phyloP scores from a whole-genome alignment of 192 early-diverging fungal species.

The Backusella macrospora region DNA sequence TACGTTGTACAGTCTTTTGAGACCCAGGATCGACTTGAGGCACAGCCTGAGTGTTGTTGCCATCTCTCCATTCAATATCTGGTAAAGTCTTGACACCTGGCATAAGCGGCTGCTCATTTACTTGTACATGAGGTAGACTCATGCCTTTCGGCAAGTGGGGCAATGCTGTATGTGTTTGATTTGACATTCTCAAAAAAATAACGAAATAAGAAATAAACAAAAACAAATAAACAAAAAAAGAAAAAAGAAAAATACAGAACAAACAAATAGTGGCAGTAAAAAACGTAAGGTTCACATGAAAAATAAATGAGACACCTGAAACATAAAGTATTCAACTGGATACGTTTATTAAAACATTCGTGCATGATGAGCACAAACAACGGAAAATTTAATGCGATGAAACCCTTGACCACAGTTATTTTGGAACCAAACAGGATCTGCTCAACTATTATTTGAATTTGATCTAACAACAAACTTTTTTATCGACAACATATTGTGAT shows the following conservation, averaged over 20 bases:
- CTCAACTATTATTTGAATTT: slow-evolving; percentile 9
- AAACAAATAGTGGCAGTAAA: background rate
- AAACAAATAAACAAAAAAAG: slow-evolving; percentile 1
- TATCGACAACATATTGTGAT: background rate
- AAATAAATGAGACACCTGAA: slow-evolving; percentile 7
- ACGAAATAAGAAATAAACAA: background rate
- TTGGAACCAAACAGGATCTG: background rate
- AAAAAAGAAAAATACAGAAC: background rate
- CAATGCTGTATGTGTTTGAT: slow-evolving; percentile 1
- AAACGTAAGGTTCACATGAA: slow-evolving; percentile 2
- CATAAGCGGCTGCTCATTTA: background rate
- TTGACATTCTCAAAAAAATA: background rate
- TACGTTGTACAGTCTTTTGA: background rate
- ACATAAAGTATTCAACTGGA: slow-evolving; percentile 1
- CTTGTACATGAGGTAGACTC: slow-evolving; percentile 14
- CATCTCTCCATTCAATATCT: background rate
- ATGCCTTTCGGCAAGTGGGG: slow-evolving; percentile 29
- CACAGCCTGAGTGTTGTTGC: background rate
- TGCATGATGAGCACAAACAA: background rate
- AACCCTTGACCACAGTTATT: slow-evolving; percentile 8
- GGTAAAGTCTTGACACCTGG: slow-evolving; percentile 13
- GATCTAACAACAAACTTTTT: background rate
- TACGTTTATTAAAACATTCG: background rate
- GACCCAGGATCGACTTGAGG: background rate
- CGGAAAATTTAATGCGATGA: slow-evolving; percentile 12